A percentile compares a stretch with the other conserved stretches of the same genome.
Conservation (phyloP, 106 monocot species). For the Apostasia shenzhenica region DNA sequence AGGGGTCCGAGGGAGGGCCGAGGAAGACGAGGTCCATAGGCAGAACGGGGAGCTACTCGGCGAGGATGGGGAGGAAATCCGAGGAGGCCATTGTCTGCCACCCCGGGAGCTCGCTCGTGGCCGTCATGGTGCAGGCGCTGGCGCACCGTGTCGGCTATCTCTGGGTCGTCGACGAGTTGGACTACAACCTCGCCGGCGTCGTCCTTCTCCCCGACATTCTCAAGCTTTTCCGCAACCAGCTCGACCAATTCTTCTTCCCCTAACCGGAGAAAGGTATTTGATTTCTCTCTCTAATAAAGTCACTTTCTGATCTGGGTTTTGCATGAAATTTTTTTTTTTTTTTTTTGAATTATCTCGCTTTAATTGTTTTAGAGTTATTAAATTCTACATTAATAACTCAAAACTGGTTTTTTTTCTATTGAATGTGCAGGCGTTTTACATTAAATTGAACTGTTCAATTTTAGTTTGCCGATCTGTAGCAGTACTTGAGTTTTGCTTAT, state of each 20-base stretch:
- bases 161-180: constrained; percentile 75
- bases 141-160: constrained; percentile 69
- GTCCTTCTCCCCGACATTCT: constrained; percentile 53
- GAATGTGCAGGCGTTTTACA: too few relatives aligned
- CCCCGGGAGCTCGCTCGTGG: constrained; percentile 71
- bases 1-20: neutral
- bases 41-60: constrained; percentile 23
- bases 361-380: too few relatives aligned
- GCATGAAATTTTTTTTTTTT: too few relatives aligned
- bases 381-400: too few relatives aligned
- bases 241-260: neutral
- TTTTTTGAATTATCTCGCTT: too few relatives aligned
- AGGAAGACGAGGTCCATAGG: constrained; percentile 15
- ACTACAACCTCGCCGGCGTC: constrained; percentile 45
- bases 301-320: too few relatives aligned
- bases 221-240: constrained; percentile 43
- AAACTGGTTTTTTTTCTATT: too few relatives aligned
- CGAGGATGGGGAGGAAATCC: constrained; percentile 18
- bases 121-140: constrained; percentile 82
- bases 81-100: constrained; percentile 46
- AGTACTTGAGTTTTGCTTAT: too few relatives aligned
- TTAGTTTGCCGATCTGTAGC: too few relatives aligned
- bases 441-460: too few relatives aligned
- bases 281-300: too few relatives aligned
- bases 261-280: too few relatives aligned